Evolutionary conservation across 257 asterid species (phyloP).

Genomic region (Solanum phureja): DNA sequence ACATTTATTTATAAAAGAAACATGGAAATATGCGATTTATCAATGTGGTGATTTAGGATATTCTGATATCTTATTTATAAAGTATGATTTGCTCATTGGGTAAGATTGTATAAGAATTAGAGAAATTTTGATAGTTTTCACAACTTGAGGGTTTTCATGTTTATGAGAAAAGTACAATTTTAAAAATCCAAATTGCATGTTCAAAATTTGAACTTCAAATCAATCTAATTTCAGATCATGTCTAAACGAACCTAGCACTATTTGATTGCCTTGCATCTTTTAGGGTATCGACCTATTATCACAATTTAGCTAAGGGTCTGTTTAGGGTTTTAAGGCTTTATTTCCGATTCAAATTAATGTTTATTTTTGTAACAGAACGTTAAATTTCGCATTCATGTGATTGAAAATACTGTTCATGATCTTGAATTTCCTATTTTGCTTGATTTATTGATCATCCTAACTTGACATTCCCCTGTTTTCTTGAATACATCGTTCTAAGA

Average conservation of each 20-base stretch:
- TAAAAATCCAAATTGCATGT: not conserved
- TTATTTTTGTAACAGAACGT: not conserved
- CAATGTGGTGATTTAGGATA: not conserved
- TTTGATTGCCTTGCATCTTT: not conserved
- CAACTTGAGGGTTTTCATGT: not conserved
- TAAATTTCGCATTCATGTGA: not conserved
- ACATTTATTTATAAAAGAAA: not conserved
- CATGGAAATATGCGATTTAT: not conserved
- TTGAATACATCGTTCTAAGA: not conserved
- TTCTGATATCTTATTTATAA: not conserved
- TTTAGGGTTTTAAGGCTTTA: not conserved
- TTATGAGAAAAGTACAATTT: not conserved
- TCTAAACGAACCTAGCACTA: not conserved
- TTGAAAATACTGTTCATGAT: not conserved
- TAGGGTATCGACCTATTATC: not conserved
- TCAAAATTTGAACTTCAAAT: not conserved
- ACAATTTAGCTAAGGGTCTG: not conserved
- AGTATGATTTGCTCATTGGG: not conserved
- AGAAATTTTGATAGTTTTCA: not conserved
- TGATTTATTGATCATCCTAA: not conserved
- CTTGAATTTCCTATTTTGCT: not conserved
- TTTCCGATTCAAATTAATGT: not conserved
- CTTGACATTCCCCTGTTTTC: not conserved
- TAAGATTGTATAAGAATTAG: not conserved
- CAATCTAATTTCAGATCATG: not conserved